Evolutionary conservation across 345 rosid genomes (phyloP).

Genomic region (Linum tenue): DNA sequence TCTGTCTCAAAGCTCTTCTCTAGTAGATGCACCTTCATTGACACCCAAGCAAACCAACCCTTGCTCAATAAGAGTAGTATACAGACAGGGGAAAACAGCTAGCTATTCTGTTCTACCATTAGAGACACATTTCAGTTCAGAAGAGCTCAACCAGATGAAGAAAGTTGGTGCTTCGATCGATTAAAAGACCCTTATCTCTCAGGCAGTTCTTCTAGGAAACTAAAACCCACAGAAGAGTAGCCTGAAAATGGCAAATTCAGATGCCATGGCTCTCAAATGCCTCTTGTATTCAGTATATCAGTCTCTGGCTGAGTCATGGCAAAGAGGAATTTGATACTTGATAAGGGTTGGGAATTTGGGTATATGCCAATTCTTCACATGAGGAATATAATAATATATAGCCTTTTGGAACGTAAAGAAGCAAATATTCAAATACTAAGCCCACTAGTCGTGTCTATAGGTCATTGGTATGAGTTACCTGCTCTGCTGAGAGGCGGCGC

Average conservation of each 20-base stretch:
- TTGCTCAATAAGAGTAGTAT: background rate
- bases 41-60: background rate
- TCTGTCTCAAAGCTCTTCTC: constrained; percentile 94
- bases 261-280: background rate
- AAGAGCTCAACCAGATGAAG: background rate
- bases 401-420: background rate
- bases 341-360: constrained; percentile 6
- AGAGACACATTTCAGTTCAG: background rate
- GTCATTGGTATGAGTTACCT: constrained; percentile 29
- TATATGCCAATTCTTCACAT: constrained; percentile 3
- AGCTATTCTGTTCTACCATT: too few species aligned
- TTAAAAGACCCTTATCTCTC: background rate
- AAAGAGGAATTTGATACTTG: constrained; percentile 24
- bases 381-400: constrained; percentile 11
- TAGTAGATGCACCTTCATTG: constrained; percentile 49
- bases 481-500: constrained; percentile 69
- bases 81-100: background rate
- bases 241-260: background rate
- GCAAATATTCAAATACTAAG: background rate
- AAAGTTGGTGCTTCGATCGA: background rate
- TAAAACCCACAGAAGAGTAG: background rate
- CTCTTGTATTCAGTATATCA: background rate
- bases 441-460: background rate
- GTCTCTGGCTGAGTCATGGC: background rate
- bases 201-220: background rate